Evolutionary conservation across 805 yeast species (phyloP).

Genomic region (Suhomyces vadensis): DNA sequence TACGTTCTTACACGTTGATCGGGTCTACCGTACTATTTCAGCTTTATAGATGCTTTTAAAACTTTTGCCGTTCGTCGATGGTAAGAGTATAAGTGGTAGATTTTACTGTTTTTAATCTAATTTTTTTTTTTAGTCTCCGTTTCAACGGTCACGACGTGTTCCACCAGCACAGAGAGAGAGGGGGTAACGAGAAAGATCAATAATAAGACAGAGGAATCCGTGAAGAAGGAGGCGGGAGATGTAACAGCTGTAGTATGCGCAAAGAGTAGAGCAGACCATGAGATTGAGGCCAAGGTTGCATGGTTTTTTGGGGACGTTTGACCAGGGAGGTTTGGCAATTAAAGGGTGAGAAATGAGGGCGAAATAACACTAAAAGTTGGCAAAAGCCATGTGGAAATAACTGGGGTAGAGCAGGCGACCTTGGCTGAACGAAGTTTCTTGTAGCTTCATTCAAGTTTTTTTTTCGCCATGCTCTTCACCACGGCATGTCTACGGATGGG

Average conservation of each 20-base stretch:
- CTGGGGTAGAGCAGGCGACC: too few species aligned
- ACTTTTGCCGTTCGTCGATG: neutral
- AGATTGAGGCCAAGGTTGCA: neutral
- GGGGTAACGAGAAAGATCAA: neutral
- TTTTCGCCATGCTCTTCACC: too few species aligned
- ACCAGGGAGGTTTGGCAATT: neutral
- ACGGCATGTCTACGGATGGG: too few species aligned
- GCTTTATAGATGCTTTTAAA: neutral
- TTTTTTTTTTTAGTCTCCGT: conserved; percentile 6
- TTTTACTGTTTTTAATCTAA: conserved; percentile 5
- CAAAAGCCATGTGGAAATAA: too few species aligned
- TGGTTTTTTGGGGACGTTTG: neutral
- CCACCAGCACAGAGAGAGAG: too few species aligned
- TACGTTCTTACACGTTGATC: neutral
- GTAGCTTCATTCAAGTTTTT: too few species aligned
- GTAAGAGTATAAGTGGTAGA: neutral
- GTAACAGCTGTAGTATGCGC: neutral
- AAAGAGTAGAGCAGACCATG: neutral
- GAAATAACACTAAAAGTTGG: too few species aligned
- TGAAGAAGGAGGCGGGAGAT: neutral
- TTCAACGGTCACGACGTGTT: conserved; percentile 8
- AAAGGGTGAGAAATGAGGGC: neutral
- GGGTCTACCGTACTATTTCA: neutral
- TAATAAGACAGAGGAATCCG: neutral
- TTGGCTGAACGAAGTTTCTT: too few species aligned